Evolutionary conservation across 108 stramenopile genomes (phyloP), one percentile per base, ranked within the genome.

Genomic region (Pseudonitzschia delicatissima): DNA sequence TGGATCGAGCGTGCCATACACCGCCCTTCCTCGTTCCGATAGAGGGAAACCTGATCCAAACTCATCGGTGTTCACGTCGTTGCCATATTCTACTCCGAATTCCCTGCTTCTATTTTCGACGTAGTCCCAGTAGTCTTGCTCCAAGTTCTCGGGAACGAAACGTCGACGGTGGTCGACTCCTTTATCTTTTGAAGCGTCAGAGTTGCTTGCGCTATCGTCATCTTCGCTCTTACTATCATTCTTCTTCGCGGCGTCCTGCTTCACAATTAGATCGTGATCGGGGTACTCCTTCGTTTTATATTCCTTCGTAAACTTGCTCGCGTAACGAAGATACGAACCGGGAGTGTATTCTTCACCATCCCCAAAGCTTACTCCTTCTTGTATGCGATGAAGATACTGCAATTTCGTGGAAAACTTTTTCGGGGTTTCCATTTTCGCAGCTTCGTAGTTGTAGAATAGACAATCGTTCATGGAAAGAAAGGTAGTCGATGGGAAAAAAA

Each of bases 71-170:
- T 97, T 91, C 17, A 98, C 88, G 82, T 98, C 98, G 69, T 98
- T 98, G 6, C 95, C 96, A 68, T 99, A 99, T 59, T 98, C 97
- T 20, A 97, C 97, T 42, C 70, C 40, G 18, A 81, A 64, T 57
- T 76, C 68, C 40, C 82, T 71, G n/a, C 35, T 78, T 36, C 77
- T 78, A 12, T 81, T 83, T 68, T 97, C 96, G 9, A 99, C 91
- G 15, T 97, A 87, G 64, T 91, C 78, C 98, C 98, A 99, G 74
- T 98, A 99, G 62, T 96, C 93, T 18, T 78, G 69, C 70, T 97
- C 97, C n/a, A 99, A 73, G 45, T 82, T 72, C 25, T 73, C 77
- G 31, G 87, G 80, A 26, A 77, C 77, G 68, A 88, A 83, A 26
- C 35, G 39, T 29, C 57, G 53, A 35, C 39, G 55, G 17, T 26